Base-by-base conservation (phyloP, 2,329 filamentous ascomycete genomes). In the Aschersonia sp. region DNA sequence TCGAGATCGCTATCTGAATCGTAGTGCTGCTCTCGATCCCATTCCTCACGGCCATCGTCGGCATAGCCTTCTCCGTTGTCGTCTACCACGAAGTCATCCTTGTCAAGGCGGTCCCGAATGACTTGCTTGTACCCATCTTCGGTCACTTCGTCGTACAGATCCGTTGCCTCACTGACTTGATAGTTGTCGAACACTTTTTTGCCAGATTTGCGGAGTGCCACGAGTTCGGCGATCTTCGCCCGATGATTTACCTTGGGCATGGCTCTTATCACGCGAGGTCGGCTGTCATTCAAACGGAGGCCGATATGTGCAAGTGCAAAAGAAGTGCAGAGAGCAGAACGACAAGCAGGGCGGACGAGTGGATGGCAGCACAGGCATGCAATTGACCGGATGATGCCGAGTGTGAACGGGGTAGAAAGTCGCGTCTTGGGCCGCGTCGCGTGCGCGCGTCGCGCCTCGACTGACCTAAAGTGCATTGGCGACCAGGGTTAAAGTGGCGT, bases 51-150 rank as follows among this genome's bases (percentile, higher is more conserved):
- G 51, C 92, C 92, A 60, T 97, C 92, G 62, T 97, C 90, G 54
- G 87, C 90, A 60, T 98, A 98, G 39, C 92, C 90, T 62, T 90
- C 87, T 59, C 90, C 90, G 69, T 96, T 94, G 68, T 98, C 92
- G 69, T 97, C 92, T 51, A 98, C 89, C 46, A 98, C 90, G 59
- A 98, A 98, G 68, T 98, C 92, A 58, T 98, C 92, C 58, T 94
- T 76, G 60, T 97, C 86, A 46, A 98, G 73, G 44, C 92, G 83
- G 48, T 83, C 80, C 42, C 92, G 79, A 11, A 98, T 88, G 55
- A 97, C 83, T 63, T 94, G 94, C 71, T 96, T 96, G 73, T 98
- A 98, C 46, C 86, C 85, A 59, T 92, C 90, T 58, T 98, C 92
- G 60, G 97, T 89, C 44, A 98, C 88, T 58, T 94, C 89, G 53